Base-by-base conservation (phyloP, 306 rosid genomes). In the Trichosanthes cucumerina region DNA sequence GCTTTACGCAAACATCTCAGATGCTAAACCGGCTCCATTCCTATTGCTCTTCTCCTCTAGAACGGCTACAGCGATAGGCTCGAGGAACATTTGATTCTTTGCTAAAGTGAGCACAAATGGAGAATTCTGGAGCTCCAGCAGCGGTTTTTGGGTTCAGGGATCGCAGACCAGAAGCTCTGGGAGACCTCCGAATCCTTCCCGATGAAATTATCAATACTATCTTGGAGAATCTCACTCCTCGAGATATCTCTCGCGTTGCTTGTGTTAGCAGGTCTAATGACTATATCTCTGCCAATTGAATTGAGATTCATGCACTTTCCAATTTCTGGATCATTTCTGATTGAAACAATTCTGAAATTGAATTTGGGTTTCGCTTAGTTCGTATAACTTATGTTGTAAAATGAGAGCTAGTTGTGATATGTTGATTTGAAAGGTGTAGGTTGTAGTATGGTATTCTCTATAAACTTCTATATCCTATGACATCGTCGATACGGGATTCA, bases 251-350 rank as follows among this genome's bases (percentile, higher is more conserved):
- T 82, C 92, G 93, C 77, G 63, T 91, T 56, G 90, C 99, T 44
- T 95, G 97, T 80, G 99, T 88, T 71, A 92, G 97, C 97, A 95
- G 97, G 99, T 95, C 15, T 16, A 28, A 1, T 26, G 9, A 26
- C 43, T 72, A 72, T 16, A 26, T 47, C 77, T 72, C 77, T 28
- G 43, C 59, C 14, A 5, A 47, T 49, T 46, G 43, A 28, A 72
- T 31, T 72, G 9, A 28, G 60, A 72, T 28, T 18, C 77, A 47
- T 72, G 21, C 44, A 49, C 36, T 28, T 49, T 47, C 46, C 38
- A 28, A 28, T 70, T 39, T 13, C 16, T 14, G 56, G 7, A 46
- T 70, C 21, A 46, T 69, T 69, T 69, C 52, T 69, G n/a, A 23
- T 43, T 43, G 75, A 24, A 43, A 23, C 9, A n/a, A 28, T 15